Base-by-base conservation (phyloP, 768 basidiomycete species). In the Cystobasidium onofrii region DNA sequence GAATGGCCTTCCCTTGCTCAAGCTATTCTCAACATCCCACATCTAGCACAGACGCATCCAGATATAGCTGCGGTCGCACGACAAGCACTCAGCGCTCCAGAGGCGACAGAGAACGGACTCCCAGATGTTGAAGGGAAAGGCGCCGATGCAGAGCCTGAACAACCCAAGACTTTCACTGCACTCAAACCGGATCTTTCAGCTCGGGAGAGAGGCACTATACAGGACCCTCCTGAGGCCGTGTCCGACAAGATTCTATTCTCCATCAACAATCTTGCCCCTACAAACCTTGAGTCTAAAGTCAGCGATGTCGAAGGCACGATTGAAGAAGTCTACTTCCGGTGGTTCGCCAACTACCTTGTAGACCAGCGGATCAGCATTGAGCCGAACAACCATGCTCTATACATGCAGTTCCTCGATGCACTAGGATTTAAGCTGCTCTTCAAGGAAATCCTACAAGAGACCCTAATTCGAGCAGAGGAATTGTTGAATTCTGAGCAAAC, bases 331-430 rank as follows among this genome's bases (percentile, higher is more conserved):
- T 88, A 92, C 80, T 87, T 91, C 9, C 86, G 90, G 57, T 99
- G 96, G 96, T 96, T 99, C 78, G 95, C 96, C 55, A 90, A 96
- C 80, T 99, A 98, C 81, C 86, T 99, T 61, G 93, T 99, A 41
- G 92, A 94, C 78, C 91, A 97, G 79, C 90, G 96, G 43, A 88
- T 98, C 81, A 90, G 89, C 82, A 89, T 90, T 72, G 96, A 99
- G 82, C 92, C 92, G 65, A 99, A 99, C 84, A 96, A 98, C 79
- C 96, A 98, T 77, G 86, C 88, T 61, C 86, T 98, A 39, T 99
- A 99, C 81, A 87, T 96, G 74, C 90, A 92, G 71, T 92, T 99
- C 80, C 84, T 99, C 73, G 92, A 97, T 74, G 87, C 88, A 1
- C 83, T 99, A 75, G 87, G 89, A 75, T 85, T 86, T 44, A 84